Conservation (phyloP, 208 protist species). For the Crithidia sp. region DNA sequence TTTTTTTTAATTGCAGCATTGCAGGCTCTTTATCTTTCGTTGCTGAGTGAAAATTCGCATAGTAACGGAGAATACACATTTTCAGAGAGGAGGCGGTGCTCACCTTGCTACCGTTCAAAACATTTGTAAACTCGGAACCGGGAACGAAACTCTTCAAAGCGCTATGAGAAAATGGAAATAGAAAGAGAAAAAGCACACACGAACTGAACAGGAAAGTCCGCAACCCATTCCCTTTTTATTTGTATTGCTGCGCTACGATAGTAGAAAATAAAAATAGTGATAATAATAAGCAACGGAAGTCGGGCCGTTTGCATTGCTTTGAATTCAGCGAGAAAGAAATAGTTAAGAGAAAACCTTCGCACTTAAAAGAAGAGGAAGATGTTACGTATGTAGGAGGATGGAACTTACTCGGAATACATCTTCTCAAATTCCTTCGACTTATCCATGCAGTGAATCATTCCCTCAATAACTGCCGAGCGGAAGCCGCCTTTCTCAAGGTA, state of each 20-base stretch:
- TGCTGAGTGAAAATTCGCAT: no score
- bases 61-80: no score
- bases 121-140: no score
- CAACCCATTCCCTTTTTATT: not conserved
- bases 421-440: conserved; percentile 89
- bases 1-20: no score
- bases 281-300: not conserved
- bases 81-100: no score
- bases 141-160: no score
- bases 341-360: conserved; percentile 6
- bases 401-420: conserved; percentile 32
- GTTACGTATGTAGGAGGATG: no score
- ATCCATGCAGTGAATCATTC: conserved; percentile 89
- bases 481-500: conserved; percentile 92
- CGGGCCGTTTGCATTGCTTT: no score
- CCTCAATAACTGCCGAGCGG: conserved; percentile 91
- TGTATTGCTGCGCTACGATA: not conserved
- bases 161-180: no score
- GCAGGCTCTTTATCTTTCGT: no score
- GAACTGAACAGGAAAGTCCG: no score
- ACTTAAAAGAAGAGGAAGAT: conserved; percentile 6
- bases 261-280: not conserved
- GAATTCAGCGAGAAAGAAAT: not conserved
- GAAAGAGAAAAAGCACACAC: not conserved
- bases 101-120: no score